Percentiles rank a stretch among this genome's conserved stretches.
Conservation (phyloP, 208 protist species). For the Crithidia sp. region DNA sequence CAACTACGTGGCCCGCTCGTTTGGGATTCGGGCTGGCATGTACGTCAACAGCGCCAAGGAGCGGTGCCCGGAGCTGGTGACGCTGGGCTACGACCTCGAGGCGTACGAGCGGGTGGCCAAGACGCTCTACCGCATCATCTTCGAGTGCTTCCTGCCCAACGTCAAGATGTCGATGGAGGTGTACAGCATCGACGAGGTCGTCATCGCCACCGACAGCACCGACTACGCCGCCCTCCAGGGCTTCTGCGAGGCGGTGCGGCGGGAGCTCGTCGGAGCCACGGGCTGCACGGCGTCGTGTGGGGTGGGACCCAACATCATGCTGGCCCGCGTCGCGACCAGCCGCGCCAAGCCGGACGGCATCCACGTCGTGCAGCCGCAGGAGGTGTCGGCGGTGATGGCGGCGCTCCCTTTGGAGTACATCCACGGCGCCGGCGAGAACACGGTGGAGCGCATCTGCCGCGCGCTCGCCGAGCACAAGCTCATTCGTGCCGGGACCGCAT, state of each 20-base stretch:
- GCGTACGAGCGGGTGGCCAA: conserved; percentile 65
- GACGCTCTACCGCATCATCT: conserved; percentile 78
- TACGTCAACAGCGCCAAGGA: conserved; percentile 85
- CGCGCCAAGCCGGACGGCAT: conserved; percentile 82
- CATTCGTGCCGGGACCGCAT: conserved; percentile 11
- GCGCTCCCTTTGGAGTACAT: conserved; percentile 62
- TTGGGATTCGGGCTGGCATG: conserved; percentile 92
- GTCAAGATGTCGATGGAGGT: conserved; percentile 83
- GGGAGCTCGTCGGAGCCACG: conserved; percentile 53
- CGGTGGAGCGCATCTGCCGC: conserved; percentile 58
- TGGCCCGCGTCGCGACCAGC: conserved; percentile 75
- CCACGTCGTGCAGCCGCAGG: conserved; percentile 42
- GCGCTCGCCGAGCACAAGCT: conserved; percentile 37
- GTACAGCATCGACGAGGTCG: conserved; percentile 90
- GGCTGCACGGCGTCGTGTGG: conserved; percentile 87
- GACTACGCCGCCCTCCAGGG: conserved; percentile 48
- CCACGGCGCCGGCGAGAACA: conserved; percentile 73
- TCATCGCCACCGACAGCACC: conserved; percentile 79
- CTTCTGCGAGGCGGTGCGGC: conserved; percentile 67
- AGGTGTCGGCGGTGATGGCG: conserved; percentile 49
- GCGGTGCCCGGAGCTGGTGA: conserved; percentile 88
- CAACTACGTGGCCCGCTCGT: conserved; percentile 91
- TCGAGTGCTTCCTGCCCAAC: conserved; percentile 53
- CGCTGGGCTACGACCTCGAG: conserved; percentile 91
- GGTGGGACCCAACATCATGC: conserved; percentile 86